Conservation (phyloP, 768 basidiomycete species). For the Leccinum rimulosum region DNA sequence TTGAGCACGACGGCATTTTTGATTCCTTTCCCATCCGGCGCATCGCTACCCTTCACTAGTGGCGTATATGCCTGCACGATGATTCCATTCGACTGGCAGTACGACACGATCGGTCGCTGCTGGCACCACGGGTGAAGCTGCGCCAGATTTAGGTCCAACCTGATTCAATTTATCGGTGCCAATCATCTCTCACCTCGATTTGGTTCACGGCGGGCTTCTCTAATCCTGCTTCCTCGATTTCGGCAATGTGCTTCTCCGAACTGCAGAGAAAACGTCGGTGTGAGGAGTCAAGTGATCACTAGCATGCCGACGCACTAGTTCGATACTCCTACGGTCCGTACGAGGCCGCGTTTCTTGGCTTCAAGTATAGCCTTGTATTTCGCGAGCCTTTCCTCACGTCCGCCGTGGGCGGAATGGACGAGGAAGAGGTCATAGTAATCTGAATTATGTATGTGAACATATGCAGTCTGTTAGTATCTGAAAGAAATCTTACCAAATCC, state of each 20-base stretch:
- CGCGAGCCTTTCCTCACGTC: conserved; percentile 36
- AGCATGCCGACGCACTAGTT: conserved; percentile 38
- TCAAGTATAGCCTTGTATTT: conserved; percentile 41
- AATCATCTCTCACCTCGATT: conserved; percentile 18
- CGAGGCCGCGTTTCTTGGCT: conserved; percentile 34
- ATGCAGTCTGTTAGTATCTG: neutral
- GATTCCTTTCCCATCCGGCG: conserved; percentile 31
- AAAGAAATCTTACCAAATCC: conserved; percentile 14
- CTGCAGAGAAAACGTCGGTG: conserved; percentile 8
- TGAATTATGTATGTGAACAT: conserved; percentile 11
- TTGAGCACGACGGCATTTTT: conserved; percentile 48
- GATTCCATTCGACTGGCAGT: conserved; percentile 59
- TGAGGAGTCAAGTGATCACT: neutral
- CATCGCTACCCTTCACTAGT: conserved; percentile 47
- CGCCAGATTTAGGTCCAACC: neutral
- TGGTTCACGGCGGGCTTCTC: conserved; percentile 32
- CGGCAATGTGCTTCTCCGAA: conserved; percentile 26
- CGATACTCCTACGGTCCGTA: conserved; percentile 43
- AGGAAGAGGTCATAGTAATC: conserved; percentile 49
- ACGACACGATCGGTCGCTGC: conserved; percentile 71
- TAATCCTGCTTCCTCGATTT: conserved; percentile 24
- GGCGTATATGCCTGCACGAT: conserved; percentile 73
- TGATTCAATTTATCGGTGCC: neutral
- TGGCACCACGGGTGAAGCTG: conserved; percentile 82
- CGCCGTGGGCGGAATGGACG: conserved; percentile 42